Evolutionary conservation across 495 filamentous ascomycete species (phyloP).

Genomic region (Pseudevernia furfuracea): DNA sequence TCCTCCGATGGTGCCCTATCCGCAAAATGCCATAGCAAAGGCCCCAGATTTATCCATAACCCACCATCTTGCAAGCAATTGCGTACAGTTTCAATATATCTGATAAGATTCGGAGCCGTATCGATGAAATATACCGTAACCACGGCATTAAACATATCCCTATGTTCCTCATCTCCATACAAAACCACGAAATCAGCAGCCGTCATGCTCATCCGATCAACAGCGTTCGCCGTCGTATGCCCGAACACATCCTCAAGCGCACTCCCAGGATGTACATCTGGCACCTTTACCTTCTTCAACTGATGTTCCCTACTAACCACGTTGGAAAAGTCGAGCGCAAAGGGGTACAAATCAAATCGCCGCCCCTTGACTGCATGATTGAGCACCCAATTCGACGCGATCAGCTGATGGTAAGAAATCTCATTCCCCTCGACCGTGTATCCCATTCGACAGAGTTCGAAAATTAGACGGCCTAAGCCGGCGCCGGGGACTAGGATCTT

Average conservation of each 20-base stretch:
- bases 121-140: slow-evolving; percentile 93
- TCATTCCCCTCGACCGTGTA: slow-evolving; percentile 84
- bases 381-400: slow-evolving; percentile 80
- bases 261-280: slow-evolving; percentile 65
- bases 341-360: slow-evolving; percentile 60
- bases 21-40: slow-evolving; percentile 85
- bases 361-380: slow-evolving; percentile 54
- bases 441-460: slow-evolving; percentile 72
- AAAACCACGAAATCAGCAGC: slow-evolving; percentile 74
- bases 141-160: slow-evolving; percentile 67
- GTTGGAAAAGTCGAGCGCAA: slow-evolving; percentile 75
- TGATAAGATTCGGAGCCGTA: slow-evolving; percentile 85
- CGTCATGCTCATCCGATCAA: slow-evolving; percentile 73
- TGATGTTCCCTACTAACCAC: slow-evolving; percentile 63
- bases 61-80: slow-evolving; percentile 73
- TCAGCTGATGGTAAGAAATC: slow-evolving; percentile 86
- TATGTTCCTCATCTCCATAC: slow-evolving; percentile 55
- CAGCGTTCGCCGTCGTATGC: slow-evolving; percentile 22
- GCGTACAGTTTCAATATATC: slow-evolving; percentile 74
- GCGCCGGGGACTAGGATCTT: slow-evolving; percentile 83
- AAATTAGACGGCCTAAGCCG: slow-evolving; percentile 77
- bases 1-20: slow-evolving; percentile 16
- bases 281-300: slow-evolving; percentile 58
- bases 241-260: slow-evolving; percentile 35
- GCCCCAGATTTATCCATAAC: slow-evolving; percentile 82